Evolutionary conservation across 2,329 filamentous ascomycete species (phyloP), one percentile per base, ranked within the genome.

Genomic region (Sporothrix luriei): DNA sequence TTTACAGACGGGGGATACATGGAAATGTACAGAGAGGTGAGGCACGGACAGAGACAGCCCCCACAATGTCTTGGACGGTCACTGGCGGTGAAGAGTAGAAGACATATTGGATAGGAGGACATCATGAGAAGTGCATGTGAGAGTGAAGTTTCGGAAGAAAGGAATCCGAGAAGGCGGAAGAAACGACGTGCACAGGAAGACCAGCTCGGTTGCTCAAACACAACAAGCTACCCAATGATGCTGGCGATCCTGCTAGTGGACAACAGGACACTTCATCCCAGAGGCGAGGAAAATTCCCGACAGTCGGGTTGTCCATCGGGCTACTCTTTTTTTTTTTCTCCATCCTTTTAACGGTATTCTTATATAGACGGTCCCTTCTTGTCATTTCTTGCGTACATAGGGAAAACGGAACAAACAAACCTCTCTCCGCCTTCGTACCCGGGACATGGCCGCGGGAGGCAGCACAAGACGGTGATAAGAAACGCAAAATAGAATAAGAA

Each of bases 121-220:
- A 33, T 33, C 33, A 33, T 5, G 33, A 33, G 1, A 33, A 33
- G 33, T 33, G 33, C 33, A 33, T 33, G 33, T 33, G 33, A 33
- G 33, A 33, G 33, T 33, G 33, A 33, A 33, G 33, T 1, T 5
- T 33, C 33, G 48, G 48, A 10, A 49, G 19, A 49, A 21, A 21
- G 48, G 48, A 7, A 4, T 7, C 2, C 14, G 21, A 49, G 48
- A 49, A n/a, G 48, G 9, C 14, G n/a, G 16, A n/a, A n/a, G 5
- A 19, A 19, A n/a, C 6, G 6, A 19, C 9, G 16, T n/a, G 29
- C 19, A 40, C 29, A n/a, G n/a, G 24, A 16, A 11, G 16, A 6
- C 29, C 64, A 26, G 38, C 52, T 69, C 57, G 67, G 67, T 48
- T 69, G 57, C 57, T 69, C 67, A 69, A 69, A 69, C 67, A 43